Conservation (phyloP, 305 asterid species). For the Lippia alba region DNA sequence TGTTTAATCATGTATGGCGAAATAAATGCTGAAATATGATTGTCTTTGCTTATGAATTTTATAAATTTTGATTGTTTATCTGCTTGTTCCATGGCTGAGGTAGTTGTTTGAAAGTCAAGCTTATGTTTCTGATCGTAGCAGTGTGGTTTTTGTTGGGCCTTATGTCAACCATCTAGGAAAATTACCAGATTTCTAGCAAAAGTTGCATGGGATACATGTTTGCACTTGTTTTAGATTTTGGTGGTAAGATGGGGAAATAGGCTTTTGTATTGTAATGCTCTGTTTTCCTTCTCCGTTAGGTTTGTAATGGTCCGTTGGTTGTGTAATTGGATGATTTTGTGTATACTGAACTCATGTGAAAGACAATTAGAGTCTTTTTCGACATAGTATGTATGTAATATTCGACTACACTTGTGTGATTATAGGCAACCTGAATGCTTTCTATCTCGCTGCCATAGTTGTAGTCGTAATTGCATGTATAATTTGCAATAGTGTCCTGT, state of each 20-base stretch:
- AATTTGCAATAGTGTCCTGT: too few relatives aligned
- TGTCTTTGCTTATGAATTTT: conserved; percentile 9
- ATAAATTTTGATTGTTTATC: conserved; percentile 3
- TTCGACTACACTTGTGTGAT: too few relatives aligned
- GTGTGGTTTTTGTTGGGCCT: background rate
- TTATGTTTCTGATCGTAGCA: background rate
- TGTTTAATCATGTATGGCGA: background rate
- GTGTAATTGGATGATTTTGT: too few relatives aligned
- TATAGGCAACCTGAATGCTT: too few relatives aligned
- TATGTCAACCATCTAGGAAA: background rate
- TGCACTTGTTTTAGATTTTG: background rate
- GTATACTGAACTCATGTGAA: too few relatives aligned
- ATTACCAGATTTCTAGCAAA: conserved; percentile 1
- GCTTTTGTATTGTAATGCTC: too few relatives aligned
- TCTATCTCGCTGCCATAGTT: background rate
- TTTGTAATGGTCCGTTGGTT: background rate
- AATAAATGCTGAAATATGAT: background rate
- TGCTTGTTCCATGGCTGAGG: conserved; percentile 20
- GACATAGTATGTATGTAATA: too few relatives aligned
- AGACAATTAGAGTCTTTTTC: too few relatives aligned
- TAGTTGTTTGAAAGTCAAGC: background rate
- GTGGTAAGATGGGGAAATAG: background rate
- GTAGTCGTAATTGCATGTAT: too few relatives aligned
- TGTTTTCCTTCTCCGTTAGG: too few relatives aligned
- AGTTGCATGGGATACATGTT: background rate